phyloP scores from a whole-genome alignment of 768 basidiomycete genomes.

The Amanita polypyramis region DNA sequence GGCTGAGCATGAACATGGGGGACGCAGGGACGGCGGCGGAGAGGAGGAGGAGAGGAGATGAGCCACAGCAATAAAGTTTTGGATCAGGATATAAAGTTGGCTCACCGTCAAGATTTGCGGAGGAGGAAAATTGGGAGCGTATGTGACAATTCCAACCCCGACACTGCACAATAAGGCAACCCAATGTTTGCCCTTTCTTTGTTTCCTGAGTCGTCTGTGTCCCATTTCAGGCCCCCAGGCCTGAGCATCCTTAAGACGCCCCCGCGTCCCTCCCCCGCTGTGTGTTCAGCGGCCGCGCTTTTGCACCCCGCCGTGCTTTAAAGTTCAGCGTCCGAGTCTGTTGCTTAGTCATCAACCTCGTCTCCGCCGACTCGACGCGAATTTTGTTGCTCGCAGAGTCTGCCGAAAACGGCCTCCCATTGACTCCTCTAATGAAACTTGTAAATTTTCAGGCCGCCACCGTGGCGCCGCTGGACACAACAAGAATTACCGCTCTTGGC shows the following conservation, averaged over 20 bases:
- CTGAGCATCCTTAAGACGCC: not conserved
- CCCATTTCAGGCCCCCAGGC: not conserved
- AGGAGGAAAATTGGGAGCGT: constrained; percentile 36
- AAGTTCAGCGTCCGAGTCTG: constrained; percentile 1
- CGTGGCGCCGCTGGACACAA: not conserved
- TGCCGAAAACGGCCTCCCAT: not conserved
- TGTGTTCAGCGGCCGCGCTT: not conserved
- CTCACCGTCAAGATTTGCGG: constrained; percentile 62
- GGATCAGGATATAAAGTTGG: constrained; percentile 52
- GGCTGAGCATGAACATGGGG: constrained; percentile 11
- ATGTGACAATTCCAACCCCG: constrained; percentile 31
- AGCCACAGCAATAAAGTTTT: constrained; percentile 48
- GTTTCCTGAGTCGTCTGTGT: not conserved
- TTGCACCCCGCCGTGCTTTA: not conserved
- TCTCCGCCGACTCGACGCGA: not conserved
- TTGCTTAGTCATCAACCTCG: constrained; percentile 7
- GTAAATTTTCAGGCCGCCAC: not conserved
- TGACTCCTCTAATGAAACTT: no score
- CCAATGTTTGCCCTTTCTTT: constrained; percentile 20
- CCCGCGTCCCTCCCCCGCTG: not conserved
- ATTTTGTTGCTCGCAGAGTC: no score
- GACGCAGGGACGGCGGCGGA: constrained; percentile 8
- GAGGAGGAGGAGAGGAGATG: constrained; percentile 20
- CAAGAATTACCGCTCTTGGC: no score
- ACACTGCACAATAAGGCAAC: constrained; percentile 14